Percentiles rank a stretch among this genome's conserved stretches.
phyloP scores from a whole-genome alignment of 176 grass and related monocot genomes.

The Panicum miliaceum region DNA sequence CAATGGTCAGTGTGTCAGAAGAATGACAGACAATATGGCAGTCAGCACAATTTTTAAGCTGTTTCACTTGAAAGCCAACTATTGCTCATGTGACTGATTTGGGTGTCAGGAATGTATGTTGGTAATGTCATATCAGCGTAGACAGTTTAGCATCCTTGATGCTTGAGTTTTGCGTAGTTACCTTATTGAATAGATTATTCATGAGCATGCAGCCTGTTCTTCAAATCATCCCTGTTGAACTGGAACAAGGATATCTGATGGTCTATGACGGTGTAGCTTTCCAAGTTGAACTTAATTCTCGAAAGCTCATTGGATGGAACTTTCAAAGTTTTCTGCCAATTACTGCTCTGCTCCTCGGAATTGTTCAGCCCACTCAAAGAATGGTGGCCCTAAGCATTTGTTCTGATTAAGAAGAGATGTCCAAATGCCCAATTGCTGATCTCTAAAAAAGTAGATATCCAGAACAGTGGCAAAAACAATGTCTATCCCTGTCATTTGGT shows the following conservation, averaged over 20 bases:
- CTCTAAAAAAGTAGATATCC: not conserved
- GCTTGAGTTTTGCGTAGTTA: not conserved
- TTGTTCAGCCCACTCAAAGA: not conserved
- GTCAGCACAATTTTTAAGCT: not conserved
- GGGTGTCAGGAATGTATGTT: not conserved
- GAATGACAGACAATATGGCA: not conserved
- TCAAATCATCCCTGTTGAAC: not conserved
- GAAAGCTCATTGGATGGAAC: not conserved
- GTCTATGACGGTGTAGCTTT: not conserved
- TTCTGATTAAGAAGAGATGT: not conserved
- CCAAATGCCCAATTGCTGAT: not conserved
- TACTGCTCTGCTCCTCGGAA: slow-evolving; percentile 7
- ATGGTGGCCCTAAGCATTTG: not conserved
- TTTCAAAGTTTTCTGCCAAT: slow-evolving; percentile 1
- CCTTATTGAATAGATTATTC: not conserved
- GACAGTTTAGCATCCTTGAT: not conserved
- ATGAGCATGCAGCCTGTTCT: not conserved
- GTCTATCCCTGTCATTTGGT: not conserved
- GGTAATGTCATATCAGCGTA: not conserved
- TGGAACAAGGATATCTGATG: not conserved
- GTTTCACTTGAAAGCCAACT: not conserved
- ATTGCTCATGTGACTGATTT: not conserved
- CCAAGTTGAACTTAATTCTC: slow-evolving; percentile 1
- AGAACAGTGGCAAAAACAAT: not conserved
- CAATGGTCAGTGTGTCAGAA: not conserved